phyloP scores from a whole-genome alignment of 306 rosid species.

The Quercus cerris region DNA sequence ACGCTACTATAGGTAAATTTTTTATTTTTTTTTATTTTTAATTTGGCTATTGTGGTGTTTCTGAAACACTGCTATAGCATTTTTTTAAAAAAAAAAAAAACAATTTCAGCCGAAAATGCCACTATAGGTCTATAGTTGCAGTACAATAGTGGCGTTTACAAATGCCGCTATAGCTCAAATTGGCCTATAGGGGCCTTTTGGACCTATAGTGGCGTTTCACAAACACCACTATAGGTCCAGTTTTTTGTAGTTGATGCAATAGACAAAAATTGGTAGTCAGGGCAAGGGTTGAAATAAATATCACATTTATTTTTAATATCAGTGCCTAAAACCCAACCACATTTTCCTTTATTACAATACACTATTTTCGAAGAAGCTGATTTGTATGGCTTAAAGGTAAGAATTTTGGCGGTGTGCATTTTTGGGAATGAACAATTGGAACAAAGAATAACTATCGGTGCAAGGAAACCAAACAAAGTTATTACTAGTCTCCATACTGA shows the following conservation, averaged over 20 bases:
- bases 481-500: not conserved
- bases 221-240: no score
- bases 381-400: not conserved
- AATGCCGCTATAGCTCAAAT: no score
- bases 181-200: no score
- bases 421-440: not conserved
- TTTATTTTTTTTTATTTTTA: no score
- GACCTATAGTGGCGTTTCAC: no score
- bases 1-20: no score
- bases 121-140: no score
- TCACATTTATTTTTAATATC: not conserved
- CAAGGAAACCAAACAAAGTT: constrained; percentile 7
- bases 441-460: not conserved
- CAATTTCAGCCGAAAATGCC: no score
- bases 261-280: not conserved
- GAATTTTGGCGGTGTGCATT: not conserved
- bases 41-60: no score
- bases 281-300: not conserved
- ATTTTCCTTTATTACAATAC: not conserved
- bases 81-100: no score
- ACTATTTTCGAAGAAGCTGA: not conserved
- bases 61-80: no score
- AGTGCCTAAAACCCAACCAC: not conserved
- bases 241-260: not conserved
- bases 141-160: no score